Evolutionary conservation across 495 filamentous ascomycete genomes (phyloP).

Genomic region (Lepraria neglecta): DNA sequence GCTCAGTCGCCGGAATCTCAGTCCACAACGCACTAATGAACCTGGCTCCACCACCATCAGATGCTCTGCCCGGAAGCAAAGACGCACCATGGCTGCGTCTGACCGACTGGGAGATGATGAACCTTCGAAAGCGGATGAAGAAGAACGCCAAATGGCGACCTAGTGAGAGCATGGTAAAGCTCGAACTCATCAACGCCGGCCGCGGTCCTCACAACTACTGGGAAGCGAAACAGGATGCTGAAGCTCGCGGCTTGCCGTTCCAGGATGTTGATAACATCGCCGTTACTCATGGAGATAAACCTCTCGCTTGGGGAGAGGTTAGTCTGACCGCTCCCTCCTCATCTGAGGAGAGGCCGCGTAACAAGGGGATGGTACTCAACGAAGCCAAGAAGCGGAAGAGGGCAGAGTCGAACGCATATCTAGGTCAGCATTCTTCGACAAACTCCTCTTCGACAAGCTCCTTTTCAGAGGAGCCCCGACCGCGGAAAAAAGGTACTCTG

Average conservation of each 20-base stretch:
- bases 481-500: background rate
- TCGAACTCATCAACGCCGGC: slow-evolving; percentile 13
- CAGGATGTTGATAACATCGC: slow-evolving; percentile 4
- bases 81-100: slow-evolving; percentile 11
- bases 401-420: background rate
- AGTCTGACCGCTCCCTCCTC: slow-evolving; percentile 8
- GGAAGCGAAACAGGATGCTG: slow-evolving; percentile 12
- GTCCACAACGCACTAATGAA: slow-evolving; percentile 13
- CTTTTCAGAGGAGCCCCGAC: background rate
- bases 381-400: slow-evolving; percentile 19
- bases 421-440: background rate
- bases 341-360: slow-evolving; percentile 9
- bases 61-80: slow-evolving; percentile 5
- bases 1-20: slow-evolving; percentile 7
- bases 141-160: slow-evolving; percentile 17
- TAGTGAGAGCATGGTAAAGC: slow-evolving; percentile 15
- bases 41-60: slow-evolving; percentile 1
- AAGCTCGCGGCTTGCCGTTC: background rate
- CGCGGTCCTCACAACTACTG: slow-evolving; percentile 11
- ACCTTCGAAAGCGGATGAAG: slow-evolving; percentile 18
- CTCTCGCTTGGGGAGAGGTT: slow-evolving; percentile 5
- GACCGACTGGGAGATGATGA: slow-evolving; percentile 14
- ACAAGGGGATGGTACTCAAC: slow-evolving; percentile 16
- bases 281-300: background rate
- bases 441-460: background rate